Base-by-base conservation (phyloP, 208 protist genomes). In the Trypanosoma theileri region DNA sequence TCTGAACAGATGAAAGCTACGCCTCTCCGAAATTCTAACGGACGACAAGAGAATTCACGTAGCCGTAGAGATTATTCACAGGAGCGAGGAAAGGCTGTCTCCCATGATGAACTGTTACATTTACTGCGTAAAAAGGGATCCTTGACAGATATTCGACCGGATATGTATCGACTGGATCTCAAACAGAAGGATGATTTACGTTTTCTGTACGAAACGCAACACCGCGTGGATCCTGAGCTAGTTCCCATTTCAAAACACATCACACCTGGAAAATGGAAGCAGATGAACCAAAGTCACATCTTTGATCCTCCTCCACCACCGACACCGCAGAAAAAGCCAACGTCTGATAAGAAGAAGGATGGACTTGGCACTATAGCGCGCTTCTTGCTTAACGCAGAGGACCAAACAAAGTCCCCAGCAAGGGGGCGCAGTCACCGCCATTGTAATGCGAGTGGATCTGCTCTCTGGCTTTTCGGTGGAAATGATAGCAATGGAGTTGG, bases 151-250 rank as follows among this genome's bases (percentile, higher is more conserved):
- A 55, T 66, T 54, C 54, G 71, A 17, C 62, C 60, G 1, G 63
- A 62, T 24, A 42, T 46, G 31, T 65, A 62, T 46, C 60, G 71
- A 22, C 45, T 76, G 3, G 71, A 76, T 61, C 40, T 65, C 6
- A 52, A 28, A n/a, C 41, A 46, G 2, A 65, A 65, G 46, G 56
- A 69, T 3, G 71, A 76, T 24, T 13, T 60, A 8, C 60, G 46
- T 6, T 50, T 61, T 51, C 48, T 76, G 12, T 59, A 60, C 35
- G 62, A 76, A 19, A 41, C 40, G 13, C 53, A 69, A 45, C 63
- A 65, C n/a, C 63, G 65, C 44, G 57, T 60, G 10, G 60, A 76
- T 45, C 71, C 71, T 6, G 71, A 76, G 22, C 46, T 76, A 22
- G 16, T 55, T 1, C 59, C 54, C 17, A 13, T 55, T 6, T 51